Percentiles rank a stretch among this genome's conserved stretches.
Conservation (phyloP, 192 early-diverging fungal genomes). For the Spizellomyces punctatus region DNA sequence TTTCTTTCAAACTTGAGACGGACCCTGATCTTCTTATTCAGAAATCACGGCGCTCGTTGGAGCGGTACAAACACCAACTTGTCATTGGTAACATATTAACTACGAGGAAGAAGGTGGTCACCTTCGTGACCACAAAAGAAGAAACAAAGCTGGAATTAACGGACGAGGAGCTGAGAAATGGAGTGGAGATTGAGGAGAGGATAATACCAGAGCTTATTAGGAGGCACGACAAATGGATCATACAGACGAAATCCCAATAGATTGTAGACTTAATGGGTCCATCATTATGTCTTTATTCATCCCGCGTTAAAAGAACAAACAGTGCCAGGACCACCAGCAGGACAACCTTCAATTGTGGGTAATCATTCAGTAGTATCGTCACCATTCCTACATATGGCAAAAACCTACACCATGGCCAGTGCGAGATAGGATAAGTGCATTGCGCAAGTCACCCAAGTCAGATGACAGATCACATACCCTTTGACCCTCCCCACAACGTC, state of each 20-base stretch:
- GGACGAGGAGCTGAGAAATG: slow-evolving; percentile 50
- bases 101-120: slow-evolving; percentile 86
- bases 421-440: background rate
- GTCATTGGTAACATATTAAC: slow-evolving; percentile 94
- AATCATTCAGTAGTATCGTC: slow-evolving; percentile 95
- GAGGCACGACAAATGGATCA: slow-evolving; percentile 71
- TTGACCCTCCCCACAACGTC: slow-evolving; percentile 89
- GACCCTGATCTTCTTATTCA: slow-evolving; percentile 76
- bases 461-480: slow-evolving; percentile 33
- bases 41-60: slow-evolving; percentile 80
- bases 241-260: too few relatives aligned
- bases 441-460: background rate
- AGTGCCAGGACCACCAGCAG: slow-evolving; percentile 71
- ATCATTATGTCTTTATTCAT: slow-evolving; percentile 23
- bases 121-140: slow-evolving; percentile 38
- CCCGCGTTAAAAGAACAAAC: slow-evolving; percentile 45
- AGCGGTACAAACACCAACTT: slow-evolving; percentile 92
- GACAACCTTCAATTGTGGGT: slow-evolving; percentile 86
- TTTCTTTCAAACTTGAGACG: slow-evolving; percentile 99
- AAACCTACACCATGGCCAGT: slow-evolving; percentile 39
- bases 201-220: slow-evolving; percentile 73
- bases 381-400: slow-evolving; percentile 94
- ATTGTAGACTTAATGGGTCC: too few relatives aligned
- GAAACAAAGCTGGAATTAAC: slow-evolving; percentile 51
- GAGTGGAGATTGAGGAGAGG: slow-evolving; percentile 70